These are phyloP conservation scores for Sporothrix brunneoviolacea DNA, from an alignment of 2,329 filamentous ascomycete genomes.

Conservation along the genomic window DNA sequence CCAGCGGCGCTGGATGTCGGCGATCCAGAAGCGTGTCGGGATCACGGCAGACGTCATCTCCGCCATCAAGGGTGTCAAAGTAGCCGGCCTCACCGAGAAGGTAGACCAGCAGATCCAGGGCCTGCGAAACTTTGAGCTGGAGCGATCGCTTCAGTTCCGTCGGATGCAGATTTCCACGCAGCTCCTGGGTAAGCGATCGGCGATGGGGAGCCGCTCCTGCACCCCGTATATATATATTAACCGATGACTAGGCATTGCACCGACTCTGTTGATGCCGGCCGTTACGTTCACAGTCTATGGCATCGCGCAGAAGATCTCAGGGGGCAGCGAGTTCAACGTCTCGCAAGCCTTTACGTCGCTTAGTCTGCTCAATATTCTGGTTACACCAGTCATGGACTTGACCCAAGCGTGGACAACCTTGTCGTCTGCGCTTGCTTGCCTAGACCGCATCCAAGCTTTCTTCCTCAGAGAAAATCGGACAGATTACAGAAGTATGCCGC, in stretches of 20 bases:
- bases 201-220: too few relatives aligned
- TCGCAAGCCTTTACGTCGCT: conserved; percentile 14
- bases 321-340: conserved; percentile 13
- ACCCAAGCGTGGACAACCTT: conserved; percentile 13
- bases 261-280: conserved; percentile 13
- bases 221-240: too few relatives aligned
- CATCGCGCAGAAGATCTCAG: conserved; percentile 13
- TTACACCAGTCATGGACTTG: conserved; percentile 13
- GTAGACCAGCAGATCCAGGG: conserved; percentile 22
- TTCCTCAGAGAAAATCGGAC: conserved; percentile 14
- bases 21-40: conserved; percentile 42
- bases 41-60: conserved; percentile 41
- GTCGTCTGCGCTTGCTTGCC: conserved; percentile 15
- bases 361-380: conserved; percentile 14
- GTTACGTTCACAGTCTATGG: conserved; percentile 15
- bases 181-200: too few relatives aligned
- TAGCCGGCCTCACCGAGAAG: conserved; percentile 38
- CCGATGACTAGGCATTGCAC: conserved; percentile 12
- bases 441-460: conserved; percentile 16
- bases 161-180: conserved; percentile 11
- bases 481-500: conserved; percentile 14
- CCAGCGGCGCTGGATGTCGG: conserved; percentile 36
- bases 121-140: conserved; percentile 13
- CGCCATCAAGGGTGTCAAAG: conserved; percentile 47
- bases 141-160: conserved; percentile 8